Evolutionary conservation across 352 stramenopile species (phyloP), one percentile per base, ranked within the genome.

Genomic region (Phytophthora pistaciae): DNA sequence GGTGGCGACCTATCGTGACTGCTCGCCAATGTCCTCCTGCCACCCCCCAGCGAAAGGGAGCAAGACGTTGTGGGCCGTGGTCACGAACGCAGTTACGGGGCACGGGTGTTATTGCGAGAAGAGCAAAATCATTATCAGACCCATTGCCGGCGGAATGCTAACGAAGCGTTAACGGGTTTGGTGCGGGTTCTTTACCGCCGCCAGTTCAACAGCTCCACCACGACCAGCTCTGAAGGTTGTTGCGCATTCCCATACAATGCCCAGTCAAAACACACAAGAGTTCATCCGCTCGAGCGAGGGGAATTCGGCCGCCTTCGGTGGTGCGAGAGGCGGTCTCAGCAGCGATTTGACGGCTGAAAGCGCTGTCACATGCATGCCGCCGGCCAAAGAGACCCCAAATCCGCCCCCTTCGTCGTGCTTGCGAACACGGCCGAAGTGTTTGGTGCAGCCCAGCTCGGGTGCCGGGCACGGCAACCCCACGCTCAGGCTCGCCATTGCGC

Each of bases 301-400:
- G 63, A 64, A 67, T 72, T 67, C 65, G 65, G 20, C 38, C 40
- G 14, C 58, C 58, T 72, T 72, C 65, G 52, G 29, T 33, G 40
- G 49, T 13, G 31, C 38, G 29, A 66, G 61, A 60, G 61, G 60
- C 60, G 21, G n/a, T 59, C 21, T 27, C 20, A 16, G 20, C n/a
- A 38, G 18, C 21, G 50, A 67, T 67, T 52, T 72, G 50, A 33
- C 20, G 46, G 46, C 20, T 53, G 46, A 14, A 27, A 27, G 25
- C 23, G 16, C 27, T 54, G 16, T 64, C 62, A 64, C 62, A 64
- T 56, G 46, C 13, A 10, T 33, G 58, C 29, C 29, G 29, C 29
- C 29, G 29, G 29, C 11, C 29, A 29, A 29, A 29, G 27, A 29
- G 27, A 29, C 27, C 27, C 27, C 36, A 42, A 42, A 42, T 42